These are phyloP conservation scores for Digitaria exilis DNA, from an alignment of 202 grass and related monocot species.

Conservation along the genomic window DNA sequence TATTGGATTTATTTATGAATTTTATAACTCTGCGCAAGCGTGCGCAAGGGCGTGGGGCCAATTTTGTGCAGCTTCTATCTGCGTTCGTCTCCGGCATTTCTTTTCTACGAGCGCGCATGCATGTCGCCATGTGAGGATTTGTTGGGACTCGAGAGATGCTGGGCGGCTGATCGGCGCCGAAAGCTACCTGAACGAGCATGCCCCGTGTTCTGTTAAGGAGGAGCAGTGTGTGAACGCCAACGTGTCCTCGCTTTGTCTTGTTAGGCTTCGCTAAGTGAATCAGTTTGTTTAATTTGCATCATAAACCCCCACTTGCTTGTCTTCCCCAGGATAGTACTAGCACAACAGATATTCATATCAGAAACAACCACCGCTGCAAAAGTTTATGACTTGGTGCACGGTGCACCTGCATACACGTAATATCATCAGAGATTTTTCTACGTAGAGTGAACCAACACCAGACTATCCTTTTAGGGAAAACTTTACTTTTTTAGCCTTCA, in stretches of 20 bases:
- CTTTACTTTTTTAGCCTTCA: no score
- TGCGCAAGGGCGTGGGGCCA: neutral
- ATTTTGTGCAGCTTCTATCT: neutral
- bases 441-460: no score
- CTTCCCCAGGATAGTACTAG: no score
- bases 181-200: neutral
- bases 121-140: neutral
- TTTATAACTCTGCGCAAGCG: neutral
- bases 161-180: neutral
- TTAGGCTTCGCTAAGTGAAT: neutral
- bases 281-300: no score
- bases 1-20: no score
- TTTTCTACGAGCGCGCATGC: neutral
- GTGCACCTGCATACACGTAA: no score
- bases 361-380: no score
- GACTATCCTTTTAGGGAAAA: no score
- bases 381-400: no score
- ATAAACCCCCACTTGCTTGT: no score
- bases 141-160: neutral
- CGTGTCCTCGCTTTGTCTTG: neutral
- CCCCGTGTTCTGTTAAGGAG: neutral
- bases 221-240: slow-evolving; percentile 28
- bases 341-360: no score
- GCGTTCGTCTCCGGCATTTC: neutral
- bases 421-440: no score